These are phyloP conservation scores for Colletotrichum chrysophilum DNA, from an alignment of 2,329 filamentous ascomycete species.

Conservation along the genomic window DNA sequence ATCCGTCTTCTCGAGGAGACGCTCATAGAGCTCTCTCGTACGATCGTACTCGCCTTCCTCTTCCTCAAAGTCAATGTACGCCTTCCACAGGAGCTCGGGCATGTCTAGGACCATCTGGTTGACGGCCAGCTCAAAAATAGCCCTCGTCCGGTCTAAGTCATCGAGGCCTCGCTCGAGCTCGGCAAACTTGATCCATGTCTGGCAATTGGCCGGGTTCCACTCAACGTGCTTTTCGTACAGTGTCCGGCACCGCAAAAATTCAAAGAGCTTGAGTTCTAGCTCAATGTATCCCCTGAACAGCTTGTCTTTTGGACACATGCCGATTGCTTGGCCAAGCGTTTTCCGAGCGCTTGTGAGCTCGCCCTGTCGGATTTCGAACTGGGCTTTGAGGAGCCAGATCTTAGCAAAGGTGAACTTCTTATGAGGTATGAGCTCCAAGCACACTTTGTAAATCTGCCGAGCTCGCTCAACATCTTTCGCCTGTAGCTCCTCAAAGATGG, in stretches of 20 bases:
- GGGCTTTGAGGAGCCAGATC: conserved; percentile 90
- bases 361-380: conserved; percentile 90
- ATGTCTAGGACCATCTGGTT: conserved; percentile 86
- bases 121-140: conserved; percentile 91
- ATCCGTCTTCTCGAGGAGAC: conserved; percentile 90
- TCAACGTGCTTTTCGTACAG: conserved; percentile 94
- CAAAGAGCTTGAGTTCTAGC: conserved; percentile 90
- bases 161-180: conserved; percentile 91
- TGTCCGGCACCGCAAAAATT: conserved; percentile 89
- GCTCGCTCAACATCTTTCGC: conserved; percentile 80
- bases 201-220: conserved; percentile 88
- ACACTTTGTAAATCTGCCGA: conserved; percentile 89
- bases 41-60: conserved; percentile 90
- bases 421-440: conserved; percentile 86
- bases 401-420: conserved; percentile 98
- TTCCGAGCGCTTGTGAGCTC: conserved; percentile 83
- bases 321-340: conserved; percentile 86
- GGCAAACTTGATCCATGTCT: conserved; percentile 96
- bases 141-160: conserved; percentile 84
- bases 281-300: conserved; percentile 94
- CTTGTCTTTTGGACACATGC: conserved; percentile 95
- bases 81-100: conserved; percentile 97
- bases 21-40: conserved; percentile 84
- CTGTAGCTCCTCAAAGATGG: conserved; percentile 91
- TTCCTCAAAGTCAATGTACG: conserved; percentile 98